Evolutionary conservation across 148 eudicot species (phyloP), one percentile per base, ranked within the genome.

Genomic region (Rhododendron molle): DNA sequence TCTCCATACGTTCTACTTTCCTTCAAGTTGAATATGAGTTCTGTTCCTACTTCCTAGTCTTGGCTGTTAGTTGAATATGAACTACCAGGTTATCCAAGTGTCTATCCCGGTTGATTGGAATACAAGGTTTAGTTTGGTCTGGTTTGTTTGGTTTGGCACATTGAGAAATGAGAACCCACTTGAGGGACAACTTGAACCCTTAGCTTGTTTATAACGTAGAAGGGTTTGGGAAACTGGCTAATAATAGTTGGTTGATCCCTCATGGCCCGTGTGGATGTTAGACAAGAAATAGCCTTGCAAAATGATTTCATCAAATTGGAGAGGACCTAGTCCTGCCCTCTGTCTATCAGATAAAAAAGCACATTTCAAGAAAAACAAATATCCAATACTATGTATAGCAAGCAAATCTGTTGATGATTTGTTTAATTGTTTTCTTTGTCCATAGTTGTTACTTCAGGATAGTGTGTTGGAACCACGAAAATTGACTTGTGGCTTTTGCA

Each of bases 321-420:
- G 71, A 38, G 34, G 32, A 36, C 34, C n/a, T 58, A 20, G 34
- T 56, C 21, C 21, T 56, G 62, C 7, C 7, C 23, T 56, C 62
- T 10, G 34, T 23, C 20, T 12, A 65, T 65, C 56, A 65, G 36
- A n/a, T 16, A 14, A 9, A 38, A 81, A 15, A 13, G 50, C 56
- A 65, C n/a, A 46, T 83, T 28, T 44, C 26, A 46, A 65, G 50
- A 65, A 65, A 82, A 65, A 62, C 74, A 82, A 82, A 13, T n/a
- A 82, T n/a, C 15, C 56, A 43, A 13, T 65, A 34, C 18, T 36
- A 83, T n/a, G 44, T 46, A 62, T 11, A 72, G 76, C 60, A 71
- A 43, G 58, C 5, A 71, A 69, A 46, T 71, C 65, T 47, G 46
- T 83, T 5, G 44, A 69, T 18, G 44, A 28, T 46, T 4, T 82